Conservation (phyloP, 225 moss, liverwort and hornwort genomes). For the Bryum argenteum region DNA sequence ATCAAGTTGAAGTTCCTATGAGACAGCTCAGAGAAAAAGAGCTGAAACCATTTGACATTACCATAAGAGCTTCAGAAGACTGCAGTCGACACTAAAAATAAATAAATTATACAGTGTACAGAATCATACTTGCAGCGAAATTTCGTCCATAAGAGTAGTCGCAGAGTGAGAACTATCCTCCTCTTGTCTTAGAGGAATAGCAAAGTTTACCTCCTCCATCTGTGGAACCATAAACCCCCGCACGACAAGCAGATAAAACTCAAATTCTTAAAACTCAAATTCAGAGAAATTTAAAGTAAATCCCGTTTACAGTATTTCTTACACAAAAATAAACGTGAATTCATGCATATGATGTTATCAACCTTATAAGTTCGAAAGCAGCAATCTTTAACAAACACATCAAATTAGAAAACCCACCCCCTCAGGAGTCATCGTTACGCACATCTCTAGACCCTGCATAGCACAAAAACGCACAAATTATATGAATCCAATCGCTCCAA, state of each 20-base stretch:
- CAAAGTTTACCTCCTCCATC: constrained; percentile 86
- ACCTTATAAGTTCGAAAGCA: constrained; percentile 16
- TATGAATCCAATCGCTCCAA: constrained; percentile 19
- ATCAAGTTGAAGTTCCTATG: neutral
- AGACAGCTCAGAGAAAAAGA: neutral
- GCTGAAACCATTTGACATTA: constrained; percentile 11
- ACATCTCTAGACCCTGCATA: constrained; percentile 97
- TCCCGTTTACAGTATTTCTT: neutral
- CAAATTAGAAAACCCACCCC: constrained; percentile 45
- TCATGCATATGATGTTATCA: neutral
- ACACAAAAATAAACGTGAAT: constrained; percentile 1
- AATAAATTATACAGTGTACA: neutral
- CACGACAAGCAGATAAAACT: neutral
- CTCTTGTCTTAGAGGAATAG: constrained; percentile 75
- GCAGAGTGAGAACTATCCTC: constrained; percentile 50
- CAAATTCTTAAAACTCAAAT: neutral
- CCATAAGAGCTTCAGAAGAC: constrained; percentile 3
- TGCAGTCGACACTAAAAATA: neutral
- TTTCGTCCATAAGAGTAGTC: constrained; percentile 65
- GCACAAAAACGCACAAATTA: constrained; percentile 16
- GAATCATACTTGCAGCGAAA: constrained; percentile 79
- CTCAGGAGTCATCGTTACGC: constrained; percentile 58
- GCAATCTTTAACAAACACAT: neutral
- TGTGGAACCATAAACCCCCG: constrained; percentile 40
- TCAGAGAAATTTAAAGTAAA: neutral